Evolutionary conservation across 2,329 filamentous ascomycete genomes (phyloP), one percentile per base, ranked within the genome.

Genomic region (Fusarium setosum): DNA sequence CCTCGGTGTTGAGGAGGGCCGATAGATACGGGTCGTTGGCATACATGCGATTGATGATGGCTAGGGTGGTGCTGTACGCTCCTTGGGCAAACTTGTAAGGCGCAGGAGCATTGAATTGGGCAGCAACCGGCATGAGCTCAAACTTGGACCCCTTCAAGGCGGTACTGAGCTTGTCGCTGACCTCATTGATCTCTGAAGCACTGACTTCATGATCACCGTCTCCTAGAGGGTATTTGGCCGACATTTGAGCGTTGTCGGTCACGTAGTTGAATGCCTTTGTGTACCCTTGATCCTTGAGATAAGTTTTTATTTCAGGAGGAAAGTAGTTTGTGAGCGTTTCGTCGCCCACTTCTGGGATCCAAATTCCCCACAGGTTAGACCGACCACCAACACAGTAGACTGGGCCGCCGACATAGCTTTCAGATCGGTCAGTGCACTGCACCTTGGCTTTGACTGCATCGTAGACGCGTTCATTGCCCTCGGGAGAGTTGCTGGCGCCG

Each of bases 31-130:
- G 60, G 9, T 67, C 65, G 5, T 68, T 68, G 32, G 65, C 63
- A 4, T 68, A 67, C 63, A 68, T 68, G 1, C 65, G 63, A 17
- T 68, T 68, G 20, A 68, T 67, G 20, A 68, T 53, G 2, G 56
- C 15, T 0, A 68, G 1, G 0, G 65, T 68, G 7, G 65, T 68
- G n/a, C 65, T 68, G 13, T 62, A 68, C 1, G 63, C 65, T 13
- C 65, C 64, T 3, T 68, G 63, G 0, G 65, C 53, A 5, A 68
- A 68, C 13, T 56, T 67, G 47, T 67, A 68, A 1, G 65, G 65
- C 5, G 60, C 63, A 0, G 56, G 65, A 1, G 65, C 54, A 1
- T 65, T 62, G 44, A 68, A 68, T 9, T 67, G 64, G 5, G 65
- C 63, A 1, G 61, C 65, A 4, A 68, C 50, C 1, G 65, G 65